Base-by-base conservation (phyloP, 345 rosid species). In the Eucalyptus viminalis region DNA sequence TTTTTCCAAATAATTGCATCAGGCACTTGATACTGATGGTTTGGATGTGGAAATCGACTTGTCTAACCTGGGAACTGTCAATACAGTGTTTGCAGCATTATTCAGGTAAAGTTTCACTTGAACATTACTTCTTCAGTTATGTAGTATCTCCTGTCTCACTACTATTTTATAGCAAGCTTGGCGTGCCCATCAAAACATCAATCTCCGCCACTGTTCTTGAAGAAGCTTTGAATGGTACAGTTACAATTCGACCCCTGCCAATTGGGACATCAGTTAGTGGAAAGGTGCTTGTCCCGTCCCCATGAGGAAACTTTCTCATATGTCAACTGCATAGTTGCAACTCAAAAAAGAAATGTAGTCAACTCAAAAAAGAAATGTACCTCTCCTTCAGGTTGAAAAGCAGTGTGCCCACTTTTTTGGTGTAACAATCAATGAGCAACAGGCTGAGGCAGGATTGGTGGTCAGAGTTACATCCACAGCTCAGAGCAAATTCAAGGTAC, bases 41-140 rank as follows among this genome's bases (percentile, higher is more conserved):
- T 93, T 97, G 97, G 99, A 98, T 89, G 95, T 98, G 99, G 99
- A 98, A 93, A 95, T 98, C 88, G 99, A 98, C 92, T 95, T 98
- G 93, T 98, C 99, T 53, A 98, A 97, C 91, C 95, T 98, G 5
- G 99, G 99, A 89, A 96, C 99, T 22, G 99, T 98, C 47, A 98
- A 98, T 92, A 97, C 99, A 9, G 95, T 98, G 96, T 98, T 98
- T 96, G 99, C 99, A 9, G 99, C 99, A 76, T 94, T 98, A 87
- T 98, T 98, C 96, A 98, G 99, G 99, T 96, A 49, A 37, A 37
- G 45, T 43, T 86, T 88, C 87, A 58, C 29, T 88, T 54, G 51
- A 58, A 65, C 31, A 80, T 69, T 72, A 72, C 83, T 56, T 47
- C 8, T 14, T 87, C 87, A 65, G 65, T 50, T 50, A 37, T 44